Evolutionary conservation across 2,329 filamentous ascomycete genomes (phyloP).

Genomic region (Penicillium sp.): DNA sequence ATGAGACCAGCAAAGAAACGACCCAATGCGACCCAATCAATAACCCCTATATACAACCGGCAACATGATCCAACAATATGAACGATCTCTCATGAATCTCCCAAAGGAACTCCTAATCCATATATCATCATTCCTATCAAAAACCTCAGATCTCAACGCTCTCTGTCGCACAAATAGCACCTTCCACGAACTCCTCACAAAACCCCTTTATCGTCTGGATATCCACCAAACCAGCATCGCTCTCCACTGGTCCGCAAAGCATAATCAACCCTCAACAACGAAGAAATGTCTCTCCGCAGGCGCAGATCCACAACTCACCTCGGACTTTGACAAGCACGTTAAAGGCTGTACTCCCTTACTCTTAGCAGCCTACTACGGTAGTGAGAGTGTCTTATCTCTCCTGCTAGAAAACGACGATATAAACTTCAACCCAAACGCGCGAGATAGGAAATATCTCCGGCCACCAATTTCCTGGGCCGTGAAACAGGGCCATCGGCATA

Average conservation of each 20-base stretch:
- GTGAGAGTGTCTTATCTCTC: slow-evolving; percentile 5
- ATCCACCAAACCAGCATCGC: slow-evolving; percentile 6
- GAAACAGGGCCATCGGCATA: slow-evolving; percentile 7
- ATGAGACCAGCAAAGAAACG: background rate
- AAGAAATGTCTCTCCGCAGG: slow-evolving; percentile 13
- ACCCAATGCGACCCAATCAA: background rate
- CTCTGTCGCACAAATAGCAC: slow-evolving; percentile 13
- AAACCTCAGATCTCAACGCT: slow-evolving; percentile 15
- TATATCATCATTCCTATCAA: slow-evolving; percentile 14
- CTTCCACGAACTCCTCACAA: slow-evolving; percentile 15
- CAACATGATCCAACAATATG: background rate
- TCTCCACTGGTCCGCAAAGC: slow-evolving; percentile 22
- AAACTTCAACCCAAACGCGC: slow-evolving; percentile 17
- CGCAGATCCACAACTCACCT: slow-evolving; percentile 14
- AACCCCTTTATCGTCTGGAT: slow-evolving; percentile 18
- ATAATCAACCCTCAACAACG: slow-evolving; percentile 10
- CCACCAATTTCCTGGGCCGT: slow-evolving; percentile 22
- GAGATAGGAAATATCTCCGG: slow-evolving; percentile 19
- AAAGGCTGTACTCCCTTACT: slow-evolving; percentile 19
- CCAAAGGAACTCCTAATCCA: slow-evolving; percentile 18
- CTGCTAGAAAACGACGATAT: slow-evolving; percentile 12
- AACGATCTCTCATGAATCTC: slow-evolving; percentile 2
- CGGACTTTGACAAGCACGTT: slow-evolving; percentile 10
- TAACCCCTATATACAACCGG: background rate
- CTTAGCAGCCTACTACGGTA: slow-evolving; percentile 19